Evolutionary conservation across 495 filamentous ascomycete genomes (phyloP), one percentile per base, ranked within the genome.

Genomic region (Penicillium cataractarum): DNA sequence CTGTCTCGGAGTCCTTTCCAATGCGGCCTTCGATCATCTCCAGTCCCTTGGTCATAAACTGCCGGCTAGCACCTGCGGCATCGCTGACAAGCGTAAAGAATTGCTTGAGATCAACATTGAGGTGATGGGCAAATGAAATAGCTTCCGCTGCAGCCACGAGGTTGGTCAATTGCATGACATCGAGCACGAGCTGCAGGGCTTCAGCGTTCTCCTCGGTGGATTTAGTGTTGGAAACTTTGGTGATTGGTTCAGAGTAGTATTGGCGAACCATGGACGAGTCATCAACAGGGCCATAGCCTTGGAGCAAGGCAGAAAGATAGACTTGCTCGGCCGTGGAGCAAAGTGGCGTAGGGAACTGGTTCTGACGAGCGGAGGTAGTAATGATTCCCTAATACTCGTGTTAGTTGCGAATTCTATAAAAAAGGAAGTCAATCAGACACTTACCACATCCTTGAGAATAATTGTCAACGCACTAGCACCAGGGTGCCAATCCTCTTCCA

Each of bases 361-460:
- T 69, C 54, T 84, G 73, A 35, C 89, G 78, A 8, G 85, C 87
- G 52, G 86, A 88, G 17, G 85, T 83, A 24, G 89, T 92, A 65
- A 95, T 90, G 71, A 95, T 95, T 17, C 86, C 81, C 82, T 83
- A 12, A 17, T 0, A 2, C 8, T 24, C 3, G 19, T 15, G 10
- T 46, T 46, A 46, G 42, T 46, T 3, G 10, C 21, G 3, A 21
- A 13, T 24, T 0, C 17, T 9, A 10, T 9, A 24, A 21, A 29
- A 9, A 55, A 46, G 21, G 40, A 7, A 42, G 21, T 10, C 29
- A 51, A 12, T 19, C 2, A 2, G 26, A 13, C 27, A 75, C 79
- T 57, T 69, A 84, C 81, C 52, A 88, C 87, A 76, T 95, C 91
- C 76, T 95, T 95, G 29, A 89, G 68, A 60, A 95, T 93, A 68